Evolutionary conservation across 441 rosid genomes (phyloP), one percentile per base, ranked within the genome.

Genomic region (Theobroma grandiflorum): DNA sequence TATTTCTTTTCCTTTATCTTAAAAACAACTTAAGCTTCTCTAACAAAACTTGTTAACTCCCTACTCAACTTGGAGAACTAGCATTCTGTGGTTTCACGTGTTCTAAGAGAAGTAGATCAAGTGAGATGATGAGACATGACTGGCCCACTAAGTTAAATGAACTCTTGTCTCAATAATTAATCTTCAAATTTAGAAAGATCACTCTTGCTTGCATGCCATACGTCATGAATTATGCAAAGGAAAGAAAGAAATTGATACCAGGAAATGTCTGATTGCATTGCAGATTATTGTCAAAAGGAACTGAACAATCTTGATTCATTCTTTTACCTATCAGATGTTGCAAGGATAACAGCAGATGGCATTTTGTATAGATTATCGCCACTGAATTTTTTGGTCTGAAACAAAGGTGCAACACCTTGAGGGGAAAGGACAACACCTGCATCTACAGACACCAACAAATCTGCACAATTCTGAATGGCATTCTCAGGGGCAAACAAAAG

Each of bases 401-500:
- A 87, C 78, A 75, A 79, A 63, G 85, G 83, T 1, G 79, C 72
- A 9, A 78, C 53, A n/a, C 81, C 79, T 18, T 78, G 74, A 67
- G 83, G 75, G 26, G 85, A 85, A 78, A 87, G 78, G 64, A 87
- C 67, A 64, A 84, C 80, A 55, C 87, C 83, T 22, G 79, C 84
- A 82, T 85, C 84, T 40, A 78, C 81, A 68, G 82, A 87, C 47
- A 82, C 84, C 75, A 85, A 78, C 45, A 68, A 59, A 81, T 76
- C 82, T 67, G 77, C 77, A 67, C 66, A 83, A 62, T 82, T 78
- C 74, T 65, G 82, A 70, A 85, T 74, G 45, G 64, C 61, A 78
- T 76, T 81, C 57, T 87, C 82, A 5, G 84, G 77, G 64, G 85
- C 83, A 80, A 87, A 83, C 75, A 85, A 33, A 61, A 85, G 84